Conservation (phyloP, 768 basidiomycete species). For the Suillus subluteus region DNA sequence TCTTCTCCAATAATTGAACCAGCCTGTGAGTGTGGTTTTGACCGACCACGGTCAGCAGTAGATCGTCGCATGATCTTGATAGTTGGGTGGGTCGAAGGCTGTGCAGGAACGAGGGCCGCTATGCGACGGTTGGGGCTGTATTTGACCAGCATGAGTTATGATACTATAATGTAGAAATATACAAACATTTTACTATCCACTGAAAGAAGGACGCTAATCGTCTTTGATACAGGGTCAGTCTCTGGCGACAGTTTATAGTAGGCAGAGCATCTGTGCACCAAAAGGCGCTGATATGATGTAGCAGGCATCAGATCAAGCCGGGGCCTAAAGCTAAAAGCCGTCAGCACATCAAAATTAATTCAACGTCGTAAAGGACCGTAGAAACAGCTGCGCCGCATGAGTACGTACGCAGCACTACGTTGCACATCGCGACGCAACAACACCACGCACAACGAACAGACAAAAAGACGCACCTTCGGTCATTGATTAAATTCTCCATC, state of each 20-base stretch:
- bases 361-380: not conserved
- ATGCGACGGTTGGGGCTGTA: slow-evolving; percentile 70
- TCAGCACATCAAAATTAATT: slow-evolving; percentile 25
- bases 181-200: slow-evolving; percentile 79
- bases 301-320: slow-evolving; percentile 70
- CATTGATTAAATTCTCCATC: slow-evolving; percentile 80
- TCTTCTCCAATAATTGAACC: slow-evolving; percentile 78
- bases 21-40: slow-evolving; percentile 67
- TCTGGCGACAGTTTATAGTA: slow-evolving; percentile 81
- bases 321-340: slow-evolving; percentile 42
- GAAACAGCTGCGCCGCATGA: slow-evolving; percentile 10
- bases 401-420: slow-evolving; percentile 4
- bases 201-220: slow-evolving; percentile 58
- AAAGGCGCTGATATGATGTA: slow-evolving; percentile 82
- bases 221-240: slow-evolving; percentile 64
- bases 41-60: slow-evolving; percentile 53
- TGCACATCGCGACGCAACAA: slow-evolving; percentile 5
- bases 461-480: slow-evolving; percentile 59
- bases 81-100: slow-evolving; percentile 69
- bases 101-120: slow-evolving; percentile 77
- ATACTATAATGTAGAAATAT: not conserved
- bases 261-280: slow-evolving; percentile 83
- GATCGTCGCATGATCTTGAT: slow-evolving; percentile 88
- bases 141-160: slow-evolving; percentile 20
- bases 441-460: slow-evolving; percentile 17